phyloP scores from a whole-genome alignment of 768 basidiomycete genomes.

The Kwoniella dejecticola region DNA sequence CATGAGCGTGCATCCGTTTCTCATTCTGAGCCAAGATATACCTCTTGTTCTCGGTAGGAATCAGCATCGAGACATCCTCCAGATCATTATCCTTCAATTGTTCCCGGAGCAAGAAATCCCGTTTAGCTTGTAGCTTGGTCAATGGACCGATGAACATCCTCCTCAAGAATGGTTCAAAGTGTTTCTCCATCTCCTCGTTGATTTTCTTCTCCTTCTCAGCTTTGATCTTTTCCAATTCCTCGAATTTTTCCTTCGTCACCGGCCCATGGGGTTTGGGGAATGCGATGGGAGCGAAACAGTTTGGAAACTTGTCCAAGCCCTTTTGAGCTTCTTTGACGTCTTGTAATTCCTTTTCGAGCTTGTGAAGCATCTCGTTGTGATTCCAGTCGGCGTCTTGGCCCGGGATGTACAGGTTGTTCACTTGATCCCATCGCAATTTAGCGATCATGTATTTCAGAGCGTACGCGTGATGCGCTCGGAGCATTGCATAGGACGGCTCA shows the following conservation, averaged over 20 bases:
- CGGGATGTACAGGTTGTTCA: constrained; percentile 36
- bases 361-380: constrained; percentile 35
- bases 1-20: neutral
- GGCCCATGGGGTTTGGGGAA: constrained; percentile 42
- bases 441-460: constrained; percentile 41
- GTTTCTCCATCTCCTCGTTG: constrained; percentile 31
- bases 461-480: constrained; percentile 35
- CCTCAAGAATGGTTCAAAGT: constrained; percentile 38
- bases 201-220: constrained; percentile 21
- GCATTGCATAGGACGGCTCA: constrained; percentile 31
- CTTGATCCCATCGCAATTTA: constrained; percentile 43
- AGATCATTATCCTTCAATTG: constrained; percentile 34
- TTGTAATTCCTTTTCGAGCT: constrained; percentile 40
- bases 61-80: constrained; percentile 32
- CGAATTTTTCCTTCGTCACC: constrained; percentile 31
- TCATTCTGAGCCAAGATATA: constrained; percentile 6
- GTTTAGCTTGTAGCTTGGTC: constrained; percentile 41
- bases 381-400: constrained; percentile 40
- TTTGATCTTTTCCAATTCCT: constrained; percentile 23
- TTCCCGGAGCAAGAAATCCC: constrained; percentile 34
- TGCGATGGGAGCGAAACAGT: constrained; percentile 29
- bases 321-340: constrained; percentile 38
- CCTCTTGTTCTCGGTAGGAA: constrained; percentile 34
- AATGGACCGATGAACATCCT: constrained; percentile 45
- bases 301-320: constrained; percentile 36